Conservation (phyloP, 1,284 basidiomycete genomes). For the Leccinum laetum region DNA sequence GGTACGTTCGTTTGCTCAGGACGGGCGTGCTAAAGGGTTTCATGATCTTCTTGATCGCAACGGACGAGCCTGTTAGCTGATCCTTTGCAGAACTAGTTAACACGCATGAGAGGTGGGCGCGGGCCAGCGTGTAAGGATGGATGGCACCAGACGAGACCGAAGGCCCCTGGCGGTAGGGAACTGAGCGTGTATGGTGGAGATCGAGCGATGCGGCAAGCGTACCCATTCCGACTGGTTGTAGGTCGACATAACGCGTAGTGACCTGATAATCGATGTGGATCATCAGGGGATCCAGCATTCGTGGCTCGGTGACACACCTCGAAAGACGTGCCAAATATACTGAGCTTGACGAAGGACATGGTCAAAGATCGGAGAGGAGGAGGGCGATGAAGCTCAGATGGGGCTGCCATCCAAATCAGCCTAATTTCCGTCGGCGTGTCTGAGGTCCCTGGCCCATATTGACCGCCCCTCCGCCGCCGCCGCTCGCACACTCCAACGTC, state of each 20-base stretch:
- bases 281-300: slow-evolving; percentile 16
- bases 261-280: slow-evolving; percentile 52
- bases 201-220: slow-evolving; percentile 36
- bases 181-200: slow-evolving; percentile 18
- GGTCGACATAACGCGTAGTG: slow-evolving; percentile 97
- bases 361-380: slow-evolving; percentile 1
- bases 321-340: slow-evolving; percentile 97
- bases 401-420: slow-evolving; percentile 2
- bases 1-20: slow-evolving; percentile 96
- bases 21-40: slow-evolving; percentile 98
- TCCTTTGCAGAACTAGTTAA: slow-evolving; percentile 89
- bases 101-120: slow-evolving; percentile 8
- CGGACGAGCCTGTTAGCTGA: slow-evolving; percentile 91
- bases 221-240: slow-evolving; percentile 99
- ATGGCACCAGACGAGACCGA: slow-evolving; percentile 89
- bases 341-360: slow-evolving; percentile 97
- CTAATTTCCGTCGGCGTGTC: slow-evolving; percentile 24
- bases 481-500: not conserved
- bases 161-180: slow-evolving; percentile 59
- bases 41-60: slow-evolving; percentile 99
- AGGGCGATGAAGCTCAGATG: not conserved
- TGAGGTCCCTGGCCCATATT: slow-evolving; percentile 21
- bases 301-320: slow-evolving; percentile 53
- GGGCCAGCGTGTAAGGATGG: slow-evolving; percentile 24
- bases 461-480: not conserved